Percentiles rank a stretch among this genome's conserved stretches.
These are phyloP conservation scores for Fraxinus velutina DNA, from an alignment of 305 asterid genomes.

Conservation along the genomic window DNA sequence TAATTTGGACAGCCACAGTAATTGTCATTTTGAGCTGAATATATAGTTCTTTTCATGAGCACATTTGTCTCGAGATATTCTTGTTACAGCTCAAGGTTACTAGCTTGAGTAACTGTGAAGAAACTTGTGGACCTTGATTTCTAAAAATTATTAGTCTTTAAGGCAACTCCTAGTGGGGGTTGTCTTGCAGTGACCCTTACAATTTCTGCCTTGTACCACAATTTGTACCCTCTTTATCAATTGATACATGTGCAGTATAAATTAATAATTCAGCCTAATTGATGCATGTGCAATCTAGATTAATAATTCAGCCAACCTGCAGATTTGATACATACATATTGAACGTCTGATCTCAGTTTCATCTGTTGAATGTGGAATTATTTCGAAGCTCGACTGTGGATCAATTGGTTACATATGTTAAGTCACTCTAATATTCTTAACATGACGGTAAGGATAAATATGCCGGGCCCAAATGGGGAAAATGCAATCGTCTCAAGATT, in stretches of 20 bases:
- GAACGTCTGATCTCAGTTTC: background rate
- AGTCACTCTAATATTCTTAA: background rate
- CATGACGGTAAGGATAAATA: background rate
- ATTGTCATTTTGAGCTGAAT: background rate
- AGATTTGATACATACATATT: background rate
- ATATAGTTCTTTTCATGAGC: background rate
- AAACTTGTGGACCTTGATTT: background rate
- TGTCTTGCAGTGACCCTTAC: background rate
- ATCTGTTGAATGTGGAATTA: background rate
- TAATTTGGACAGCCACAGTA: background rate
- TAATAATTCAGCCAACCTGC: background rate
- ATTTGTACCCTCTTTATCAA: background rate
- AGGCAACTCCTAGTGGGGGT: background rate
- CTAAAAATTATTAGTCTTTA: background rate
- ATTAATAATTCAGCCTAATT: background rate
- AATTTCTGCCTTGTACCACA: background rate
- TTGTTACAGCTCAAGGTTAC: background rate
- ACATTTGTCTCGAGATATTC: background rate
- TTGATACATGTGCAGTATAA: constrained; percentile 14
- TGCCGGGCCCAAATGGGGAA: constrained; percentile 25
- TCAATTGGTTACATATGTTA: background rate
- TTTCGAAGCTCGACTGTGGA: background rate
- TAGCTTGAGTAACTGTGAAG: background rate
- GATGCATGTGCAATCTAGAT: background rate
- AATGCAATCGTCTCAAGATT: constrained; percentile 21